Evolutionary conservation across 2,329 filamentous ascomycete genomes (phyloP).

Genomic region (Ophiostoma ips): DNA sequence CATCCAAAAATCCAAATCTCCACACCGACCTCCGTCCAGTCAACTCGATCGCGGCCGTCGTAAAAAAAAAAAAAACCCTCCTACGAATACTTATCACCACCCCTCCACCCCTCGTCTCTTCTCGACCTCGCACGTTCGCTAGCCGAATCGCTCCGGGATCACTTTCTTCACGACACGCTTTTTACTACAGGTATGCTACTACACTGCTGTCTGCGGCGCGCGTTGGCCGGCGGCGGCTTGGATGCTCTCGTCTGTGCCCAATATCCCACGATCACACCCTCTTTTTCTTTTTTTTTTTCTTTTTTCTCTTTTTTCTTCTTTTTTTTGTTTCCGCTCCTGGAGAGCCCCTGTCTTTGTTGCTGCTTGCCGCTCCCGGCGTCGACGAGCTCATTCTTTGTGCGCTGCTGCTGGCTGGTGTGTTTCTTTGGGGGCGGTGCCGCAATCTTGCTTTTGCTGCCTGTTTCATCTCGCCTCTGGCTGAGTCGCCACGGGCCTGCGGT

Average conservation of each 20-base stretch:
- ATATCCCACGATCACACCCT: neutral
- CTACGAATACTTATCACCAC: too few relatives aligned
- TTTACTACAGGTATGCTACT: neutral
- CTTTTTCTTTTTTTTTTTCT: neutral
- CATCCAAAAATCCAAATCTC: constrained; percentile 28
- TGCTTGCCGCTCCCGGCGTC: neutral
- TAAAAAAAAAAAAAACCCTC: constrained; percentile 7
- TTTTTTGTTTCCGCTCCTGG: neutral
- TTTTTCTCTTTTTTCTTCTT: neutral
- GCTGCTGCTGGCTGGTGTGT: too few relatives aligned
- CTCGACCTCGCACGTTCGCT: constrained; percentile 2
- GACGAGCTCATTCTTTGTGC: too few relatives aligned
- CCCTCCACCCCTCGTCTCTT: neutral
- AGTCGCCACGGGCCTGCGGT: too few relatives aligned
- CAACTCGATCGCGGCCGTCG: constrained; percentile 12
- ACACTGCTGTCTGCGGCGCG: neutral
- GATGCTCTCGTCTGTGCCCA: neutral
- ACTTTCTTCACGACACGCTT: neutral
- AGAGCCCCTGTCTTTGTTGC: too few relatives aligned
- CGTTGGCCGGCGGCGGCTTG: neutral
- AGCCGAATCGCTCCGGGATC: constrained; percentile 2
- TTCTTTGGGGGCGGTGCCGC: too few relatives aligned
- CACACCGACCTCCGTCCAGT: constrained; percentile 10
- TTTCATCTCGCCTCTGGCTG: neutral
- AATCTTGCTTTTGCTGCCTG: neutral